Conservation (phyloP, 495 filamentous ascomycete genomes). For the Aspergillus asperescens region DNA sequence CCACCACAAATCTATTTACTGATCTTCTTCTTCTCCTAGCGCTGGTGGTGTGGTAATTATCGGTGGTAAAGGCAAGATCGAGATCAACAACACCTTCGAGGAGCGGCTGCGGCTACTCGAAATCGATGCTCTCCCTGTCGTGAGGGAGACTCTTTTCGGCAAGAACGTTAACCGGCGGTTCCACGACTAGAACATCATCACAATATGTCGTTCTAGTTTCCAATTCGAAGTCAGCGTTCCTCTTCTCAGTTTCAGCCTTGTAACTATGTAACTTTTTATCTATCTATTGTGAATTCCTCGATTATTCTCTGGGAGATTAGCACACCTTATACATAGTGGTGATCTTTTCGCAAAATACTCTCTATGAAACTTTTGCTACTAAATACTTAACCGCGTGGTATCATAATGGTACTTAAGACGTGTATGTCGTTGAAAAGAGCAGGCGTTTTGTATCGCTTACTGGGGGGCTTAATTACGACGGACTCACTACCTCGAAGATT, state of each 20-base stretch:
- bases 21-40: conserved; percentile 44
- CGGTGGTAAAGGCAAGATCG: conserved; percentile 85
- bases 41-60: conserved; percentile 78
- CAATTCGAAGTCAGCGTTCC: conserved; percentile 5
- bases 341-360: conserved; percentile 3
- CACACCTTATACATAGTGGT: conserved; percentile 15
- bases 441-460: no score
- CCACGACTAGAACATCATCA: conserved; percentile 60
- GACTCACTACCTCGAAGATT: no score
- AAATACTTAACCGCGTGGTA: no score
- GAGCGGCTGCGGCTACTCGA: conserved; percentile 81
- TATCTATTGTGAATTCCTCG: background rate
- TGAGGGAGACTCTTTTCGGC: conserved; percentile 82
- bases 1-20: background rate
- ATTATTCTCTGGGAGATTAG: conserved; percentile 16
- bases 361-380: background rate
- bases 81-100: conserved; percentile 97
- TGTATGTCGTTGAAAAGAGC: no score
- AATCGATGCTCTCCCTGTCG: conserved; percentile 74
- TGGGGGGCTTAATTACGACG: no score
- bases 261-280: conserved; percentile 19
- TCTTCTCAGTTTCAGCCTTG: conserved; percentile 12
- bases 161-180: conserved; percentile 91
- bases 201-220: conserved; percentile 11
- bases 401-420: no score